These are phyloP conservation scores for Musa acuminata DNA, from an alignment of 176 grass and related monocot genomes.

Conservation along the genomic window DNA sequence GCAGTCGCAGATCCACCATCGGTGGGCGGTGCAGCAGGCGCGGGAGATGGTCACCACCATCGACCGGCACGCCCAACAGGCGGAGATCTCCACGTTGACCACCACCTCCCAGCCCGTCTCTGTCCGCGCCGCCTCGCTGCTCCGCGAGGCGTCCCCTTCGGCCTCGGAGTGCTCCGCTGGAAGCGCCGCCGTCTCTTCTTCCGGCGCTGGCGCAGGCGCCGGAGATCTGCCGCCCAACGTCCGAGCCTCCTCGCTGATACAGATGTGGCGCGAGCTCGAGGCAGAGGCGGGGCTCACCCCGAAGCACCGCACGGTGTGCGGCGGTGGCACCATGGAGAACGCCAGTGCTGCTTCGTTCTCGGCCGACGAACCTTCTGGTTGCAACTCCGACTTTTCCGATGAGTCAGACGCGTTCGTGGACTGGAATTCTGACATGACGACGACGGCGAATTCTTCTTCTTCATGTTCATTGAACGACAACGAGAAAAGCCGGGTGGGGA, in stretches of 20 bases:
- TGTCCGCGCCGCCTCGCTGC: conserved; percentile 43
- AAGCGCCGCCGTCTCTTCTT: not conserved
- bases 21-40: conserved; percentile 44
- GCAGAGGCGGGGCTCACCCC: conserved; percentile 29
- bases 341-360: not conserved
- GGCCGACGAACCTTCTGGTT: not conserved
- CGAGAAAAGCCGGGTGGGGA: conserved; percentile 28
- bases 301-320: conserved; percentile 17
- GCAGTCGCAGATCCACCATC: conserved; percentile 42
- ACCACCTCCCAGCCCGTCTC: conserved; percentile 51
- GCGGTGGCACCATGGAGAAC: not conserved
- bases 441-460: not conserved
- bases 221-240: conserved; percentile 38
- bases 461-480: not conserved
- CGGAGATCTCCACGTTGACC: conserved; percentile 39
- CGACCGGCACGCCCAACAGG: conserved; percentile 41
- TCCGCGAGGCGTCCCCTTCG: conserved; percentile 27
- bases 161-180: conserved; percentile 33
- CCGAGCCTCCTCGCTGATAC: conserved; percentile 85
- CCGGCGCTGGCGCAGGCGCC: not conserved
- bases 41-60: conserved; percentile 25
- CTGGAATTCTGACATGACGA: not conserved
- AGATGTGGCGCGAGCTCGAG: conserved; percentile 94
- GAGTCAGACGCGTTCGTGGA: not conserved
- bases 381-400: conserved; percentile 1